phyloP scores from a whole-genome alignment of 1,284 basidiomycete genomes.

The Cerrena zonata region DNA sequence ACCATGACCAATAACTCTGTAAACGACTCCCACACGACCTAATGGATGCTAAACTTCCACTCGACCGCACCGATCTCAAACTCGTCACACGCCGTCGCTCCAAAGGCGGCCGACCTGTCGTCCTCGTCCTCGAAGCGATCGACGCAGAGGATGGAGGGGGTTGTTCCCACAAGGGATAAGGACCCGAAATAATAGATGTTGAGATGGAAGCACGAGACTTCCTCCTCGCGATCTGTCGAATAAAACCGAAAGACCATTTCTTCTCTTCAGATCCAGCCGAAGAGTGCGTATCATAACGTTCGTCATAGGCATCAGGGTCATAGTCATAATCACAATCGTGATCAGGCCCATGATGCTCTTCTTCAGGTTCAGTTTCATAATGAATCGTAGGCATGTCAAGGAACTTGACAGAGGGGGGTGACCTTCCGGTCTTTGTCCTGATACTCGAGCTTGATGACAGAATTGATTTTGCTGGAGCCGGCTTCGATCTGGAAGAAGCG shows the following conservation, averaged over 20 bases:
- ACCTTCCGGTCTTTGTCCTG: constrained; percentile 28
- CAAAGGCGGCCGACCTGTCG: neutral
- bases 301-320: constrained; percentile 6
- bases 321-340: neutral
- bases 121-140: too few species aligned
- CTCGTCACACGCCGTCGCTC: constrained; percentile 8
- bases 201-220: constrained; percentile 12
- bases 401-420: constrained; percentile 40
- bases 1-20: constrained; percentile 26
- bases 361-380: constrained; percentile 22
- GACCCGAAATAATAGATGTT: constrained; percentile 30
- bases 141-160: constrained; percentile 10
- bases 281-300: constrained; percentile 12
- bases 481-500: constrained; percentile 25
- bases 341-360: constrained; percentile 2
- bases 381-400: constrained; percentile 36
- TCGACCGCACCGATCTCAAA: constrained; percentile 17
- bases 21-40: constrained; percentile 27
- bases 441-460: constrained; percentile 28
- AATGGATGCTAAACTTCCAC: constrained; percentile 21
- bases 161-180: constrained; percentile 30
- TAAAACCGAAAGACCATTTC: constrained; percentile 19
- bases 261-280: constrained; percentile 16
- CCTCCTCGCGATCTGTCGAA: constrained; percentile 20
- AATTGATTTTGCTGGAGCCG: constrained; percentile 29